These are phyloP conservation scores for Orbilia javanica DNA, from an alignment of 2,329 filamentous ascomycete genomes.

Conservation along the genomic window DNA sequence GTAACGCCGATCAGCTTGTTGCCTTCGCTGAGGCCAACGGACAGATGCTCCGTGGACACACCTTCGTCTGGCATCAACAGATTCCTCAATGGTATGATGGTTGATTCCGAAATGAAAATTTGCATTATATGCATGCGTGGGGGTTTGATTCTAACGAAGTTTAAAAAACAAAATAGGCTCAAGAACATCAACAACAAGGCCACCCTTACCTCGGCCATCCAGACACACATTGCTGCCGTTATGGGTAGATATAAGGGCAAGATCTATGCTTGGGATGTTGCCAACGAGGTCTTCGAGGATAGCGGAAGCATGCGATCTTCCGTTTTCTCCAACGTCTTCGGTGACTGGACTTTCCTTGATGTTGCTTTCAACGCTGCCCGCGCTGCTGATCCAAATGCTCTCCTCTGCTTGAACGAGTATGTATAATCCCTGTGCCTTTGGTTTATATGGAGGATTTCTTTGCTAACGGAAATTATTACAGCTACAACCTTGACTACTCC, in stretches of 20 bases:
- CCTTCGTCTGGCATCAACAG: conserved; percentile 75
- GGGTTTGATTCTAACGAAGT: neutral
- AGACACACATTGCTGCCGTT: conserved; percentile 73
- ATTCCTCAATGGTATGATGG: conserved; percentile 65
- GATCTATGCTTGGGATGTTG: conserved; percentile 74
- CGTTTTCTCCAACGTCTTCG: conserved; percentile 77
- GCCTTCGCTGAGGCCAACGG: conserved; percentile 71
- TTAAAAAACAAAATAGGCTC: conserved; percentile 68
- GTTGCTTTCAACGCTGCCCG: conserved; percentile 79
- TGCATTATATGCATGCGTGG: too few relatives aligned
- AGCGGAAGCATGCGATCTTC: conserved; percentile 72
- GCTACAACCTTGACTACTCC: conserved; percentile 74
- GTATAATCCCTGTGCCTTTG: too few relatives aligned
- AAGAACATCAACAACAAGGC: conserved; percentile 69
- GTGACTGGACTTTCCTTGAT: conserved; percentile 75
- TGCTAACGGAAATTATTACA: conserved; percentile 60
- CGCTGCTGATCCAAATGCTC: conserved; percentile 75
- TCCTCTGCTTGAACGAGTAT: conserved; percentile 80
- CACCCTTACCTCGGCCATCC: conserved; percentile 71
- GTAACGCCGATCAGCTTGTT: conserved; percentile 72
- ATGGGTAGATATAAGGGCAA: conserved; percentile 74
- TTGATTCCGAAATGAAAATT: too few relatives aligned
- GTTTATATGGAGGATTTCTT: too few relatives aligned
- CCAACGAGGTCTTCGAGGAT: conserved; percentile 72
- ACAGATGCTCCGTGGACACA: conserved; percentile 75